Conservation (phyloP, 306 rosid genomes). For the Lotus japonicus region DNA sequence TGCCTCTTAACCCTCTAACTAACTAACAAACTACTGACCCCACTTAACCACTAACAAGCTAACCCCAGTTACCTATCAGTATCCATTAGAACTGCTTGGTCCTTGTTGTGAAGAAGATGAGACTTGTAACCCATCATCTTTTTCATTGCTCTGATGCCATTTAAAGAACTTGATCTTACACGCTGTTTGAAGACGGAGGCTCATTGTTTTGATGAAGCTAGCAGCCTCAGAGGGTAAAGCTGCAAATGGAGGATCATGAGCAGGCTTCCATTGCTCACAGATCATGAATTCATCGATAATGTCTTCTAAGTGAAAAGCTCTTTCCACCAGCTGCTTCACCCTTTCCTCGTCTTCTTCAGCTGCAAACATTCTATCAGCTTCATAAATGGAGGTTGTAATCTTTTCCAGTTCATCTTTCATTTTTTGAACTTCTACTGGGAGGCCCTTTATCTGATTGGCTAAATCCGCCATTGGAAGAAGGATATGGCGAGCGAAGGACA, state of each 20-base stretch:
- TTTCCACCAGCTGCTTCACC: background rate
- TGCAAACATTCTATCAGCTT: background rate
- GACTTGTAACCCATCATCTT: too few species aligned
- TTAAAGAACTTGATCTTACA: background rate
- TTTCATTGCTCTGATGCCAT: too few species aligned
- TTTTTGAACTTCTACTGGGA: background rate
- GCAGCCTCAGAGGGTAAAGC: background rate
- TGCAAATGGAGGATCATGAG: background rate
- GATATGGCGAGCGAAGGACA: too few species aligned
- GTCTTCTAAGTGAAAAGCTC: conserved; percentile 1
- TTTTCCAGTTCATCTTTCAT: background rate
- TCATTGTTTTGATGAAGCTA: background rate
- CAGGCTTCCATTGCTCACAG: too few species aligned
- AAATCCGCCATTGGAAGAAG: too few species aligned
- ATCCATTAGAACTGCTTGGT: too few species aligned
- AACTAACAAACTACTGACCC: too few species aligned
- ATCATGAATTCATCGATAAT: background rate
- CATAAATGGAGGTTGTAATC: background rate
- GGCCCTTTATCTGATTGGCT: background rate
- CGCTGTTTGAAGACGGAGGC: background rate
- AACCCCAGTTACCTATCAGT: too few species aligned
- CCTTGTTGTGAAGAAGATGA: background rate
- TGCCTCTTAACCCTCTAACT: too few species aligned
- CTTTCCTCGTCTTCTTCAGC: background rate
- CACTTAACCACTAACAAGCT: too few species aligned